Percentiles rank a stretch among this genome's conserved stretches.
These are phyloP conservation scores for Aspergillus fructus DNA, from an alignment of 2,329 filamentous ascomycete species.

Conservation along the genomic window DNA sequence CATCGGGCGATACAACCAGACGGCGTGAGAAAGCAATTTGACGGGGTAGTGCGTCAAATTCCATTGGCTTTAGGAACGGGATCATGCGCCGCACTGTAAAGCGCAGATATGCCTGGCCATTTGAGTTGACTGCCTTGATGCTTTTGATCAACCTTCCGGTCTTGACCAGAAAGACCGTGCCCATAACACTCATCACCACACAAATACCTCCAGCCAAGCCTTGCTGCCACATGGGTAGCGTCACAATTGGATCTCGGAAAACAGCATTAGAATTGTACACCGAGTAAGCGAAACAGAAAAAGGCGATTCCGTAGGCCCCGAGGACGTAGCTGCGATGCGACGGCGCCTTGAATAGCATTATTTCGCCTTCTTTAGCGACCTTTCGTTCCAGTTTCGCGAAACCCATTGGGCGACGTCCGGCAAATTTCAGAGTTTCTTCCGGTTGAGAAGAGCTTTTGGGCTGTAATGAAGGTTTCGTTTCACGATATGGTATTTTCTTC, in stretches of 20 bases:
- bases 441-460: constrained; percentile 9
- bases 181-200: constrained; percentile 60
- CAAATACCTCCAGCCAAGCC: constrained; percentile 59
- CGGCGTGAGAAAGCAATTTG: constrained; percentile 36
- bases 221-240: constrained; percentile 57
- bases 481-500: constrained; percentile 5
- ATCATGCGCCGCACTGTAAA: constrained; percentile 37
- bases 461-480: constrained; percentile 13
- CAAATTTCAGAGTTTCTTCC: constrained; percentile 25
- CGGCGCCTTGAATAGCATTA: constrained; percentile 64
- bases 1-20: constrained; percentile 30
- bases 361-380: constrained; percentile 57
- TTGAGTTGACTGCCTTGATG: constrained; percentile 53
- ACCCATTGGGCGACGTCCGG: constrained; percentile 37
- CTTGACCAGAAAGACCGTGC: constrained; percentile 59
- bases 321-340: constrained; percentile 64
- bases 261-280: constrained; percentile 53
- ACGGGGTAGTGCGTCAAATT: constrained; percentile 33
- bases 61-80: constrained; percentile 39
- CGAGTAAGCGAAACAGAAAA: constrained; percentile 55
- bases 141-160: constrained; percentile 58
- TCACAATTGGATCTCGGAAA: constrained; percentile 51
- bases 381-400: constrained; percentile 50
- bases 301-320: constrained; percentile 57
- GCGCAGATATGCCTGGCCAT: constrained; percentile 32